A percentile compares a stretch with the other conserved stretches of the same genome.
phyloP scores from a whole-genome alignment of 148 eudicot genomes.

The Mesembryanthemum crystallinum region DNA sequence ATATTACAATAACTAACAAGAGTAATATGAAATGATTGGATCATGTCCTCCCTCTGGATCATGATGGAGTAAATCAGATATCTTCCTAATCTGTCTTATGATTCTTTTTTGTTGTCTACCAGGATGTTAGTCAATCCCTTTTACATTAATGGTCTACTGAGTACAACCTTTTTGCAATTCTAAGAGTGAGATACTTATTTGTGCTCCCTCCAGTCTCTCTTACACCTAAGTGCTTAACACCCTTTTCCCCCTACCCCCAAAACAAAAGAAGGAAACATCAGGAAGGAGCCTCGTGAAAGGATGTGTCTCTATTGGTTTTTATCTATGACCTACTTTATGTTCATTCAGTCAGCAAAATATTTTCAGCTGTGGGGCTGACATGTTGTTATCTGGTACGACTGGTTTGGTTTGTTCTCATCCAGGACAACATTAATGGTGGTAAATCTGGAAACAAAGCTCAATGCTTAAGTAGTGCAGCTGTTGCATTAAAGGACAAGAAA shows the following conservation, averaged over 20 bases:
- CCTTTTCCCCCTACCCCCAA: too few species aligned
- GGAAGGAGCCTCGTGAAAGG: too few species aligned
- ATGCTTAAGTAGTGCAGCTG: slow-evolving; percentile 63
- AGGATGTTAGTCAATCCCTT: background rate
- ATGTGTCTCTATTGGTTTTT: background rate
- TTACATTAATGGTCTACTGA: background rate
- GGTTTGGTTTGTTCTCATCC: slow-evolving; percentile 16
- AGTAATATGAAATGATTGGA: background rate
- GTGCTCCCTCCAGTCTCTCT: background rate
- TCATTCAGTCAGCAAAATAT: background rate
- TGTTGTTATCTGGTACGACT: background rate
- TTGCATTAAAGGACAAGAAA: slow-evolving; percentile 71
- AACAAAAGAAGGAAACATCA: too few species aligned
- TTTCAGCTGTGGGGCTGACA: too few species aligned
- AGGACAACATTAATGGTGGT: slow-evolving; percentile 85
- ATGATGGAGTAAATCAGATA: background rate
- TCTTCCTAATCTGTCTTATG: background rate
- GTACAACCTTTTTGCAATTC: background rate
- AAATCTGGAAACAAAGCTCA: slow-evolving; percentile 79
- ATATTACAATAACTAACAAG: too few species aligned
- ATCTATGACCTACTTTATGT: background rate
- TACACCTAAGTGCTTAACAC: too few species aligned
- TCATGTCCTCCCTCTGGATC: background rate
- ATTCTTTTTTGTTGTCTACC: background rate
- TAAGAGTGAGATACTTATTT: background rate